Evolutionary conservation across 257 asterid genomes (phyloP), one percentile per base, ranked within the genome.

Genomic region (Solanum ahanhuiri): DNA sequence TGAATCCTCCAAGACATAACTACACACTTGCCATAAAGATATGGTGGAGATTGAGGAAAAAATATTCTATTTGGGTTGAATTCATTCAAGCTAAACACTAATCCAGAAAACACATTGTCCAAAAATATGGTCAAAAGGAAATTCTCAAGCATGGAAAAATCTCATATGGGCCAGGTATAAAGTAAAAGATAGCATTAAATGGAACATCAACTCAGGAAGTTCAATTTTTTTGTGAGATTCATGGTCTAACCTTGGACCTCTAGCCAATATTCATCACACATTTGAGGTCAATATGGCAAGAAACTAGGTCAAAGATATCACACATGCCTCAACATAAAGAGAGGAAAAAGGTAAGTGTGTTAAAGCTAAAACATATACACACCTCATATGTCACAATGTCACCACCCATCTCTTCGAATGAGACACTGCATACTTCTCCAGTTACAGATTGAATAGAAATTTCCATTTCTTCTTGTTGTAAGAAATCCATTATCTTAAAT

Each of bases 351-450:
- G n/a, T 35, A 83, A 64, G 14, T n/a, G 43, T 37, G 31, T 73
- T 73, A 20, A 73, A 35, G 57, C 58, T 39, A 22, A 86, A 84
- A 22, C 31, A 33, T 28, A 43, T 28, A 88, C 95, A 85, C 25
- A 95, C 99, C 98, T 96, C 99, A 87, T 95, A 93, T 14, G 98
- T 91, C 83, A 95, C 95, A 33, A 94, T 90, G 86, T 98, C 96
- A 81, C 97, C 94, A 30, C 95, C 89, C 92, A 89, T 93, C 88
- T 96, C 98, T 43, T 51, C 3, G 22, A 96, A 96, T 72, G 94
- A 91, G 84, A 94, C 99, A 85, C 91, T 95, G 91, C 93, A 89
- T 86, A 96, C 86, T 58, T 96, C 92, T 87, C 99, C 98, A 90
- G 89, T 94, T 84, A 98, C 98, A 72, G 97, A 94, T 81, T 94